Percentiles rank a stretch among this genome's conserved stretches.
These are phyloP conservation scores for Aspergillus ochraceoroseus DNA, from an alignment of 2,329 filamentous ascomycete genomes.

Conservation along the genomic window DNA sequence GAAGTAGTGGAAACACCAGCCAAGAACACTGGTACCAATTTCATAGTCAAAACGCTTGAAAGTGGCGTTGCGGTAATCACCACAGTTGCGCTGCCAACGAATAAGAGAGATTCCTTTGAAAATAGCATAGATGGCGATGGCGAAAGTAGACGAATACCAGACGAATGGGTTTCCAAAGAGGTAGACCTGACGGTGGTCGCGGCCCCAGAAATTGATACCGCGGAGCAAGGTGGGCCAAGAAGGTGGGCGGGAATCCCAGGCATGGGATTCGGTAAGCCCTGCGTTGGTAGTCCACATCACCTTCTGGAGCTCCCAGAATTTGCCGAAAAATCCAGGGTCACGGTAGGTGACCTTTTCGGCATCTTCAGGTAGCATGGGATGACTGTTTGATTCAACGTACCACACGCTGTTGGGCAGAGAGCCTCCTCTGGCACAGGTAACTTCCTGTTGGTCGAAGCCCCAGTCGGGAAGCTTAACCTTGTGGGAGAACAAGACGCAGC, in stretches of 20 bases:
- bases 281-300: slow-evolving; percentile 99
- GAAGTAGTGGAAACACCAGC: slow-evolving; percentile 98
- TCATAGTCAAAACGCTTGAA: slow-evolving; percentile 99
- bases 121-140: slow-evolving; percentile 68
- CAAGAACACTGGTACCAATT: slow-evolving; percentile 80
- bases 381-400: slow-evolving; percentile 90
- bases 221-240: slow-evolving; percentile 89
- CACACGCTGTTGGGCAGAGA: slow-evolving; percentile 94
- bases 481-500: slow-evolving; percentile 93
- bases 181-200: slow-evolving; percentile 89
- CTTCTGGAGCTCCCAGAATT: slow-evolving; percentile 94
- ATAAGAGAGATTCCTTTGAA: slow-evolving; percentile 87
- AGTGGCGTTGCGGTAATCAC: slow-evolving; percentile 72
- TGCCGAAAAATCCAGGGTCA: slow-evolving; percentile 90
- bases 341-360: slow-evolving; percentile 95
- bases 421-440: slow-evolving; percentile 89
- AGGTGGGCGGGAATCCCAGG: slow-evolving; percentile 91
- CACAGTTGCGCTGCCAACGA: slow-evolving; percentile 89
- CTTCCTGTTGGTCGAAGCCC: slow-evolving; percentile 97
- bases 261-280: slow-evolving; percentile 90
- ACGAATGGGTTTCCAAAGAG: slow-evolving; percentile 90
- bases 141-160: slow-evolving; percentile 83
- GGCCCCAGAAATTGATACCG: slow-evolving; percentile 99
- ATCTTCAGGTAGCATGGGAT: slow-evolving; percentile 66
- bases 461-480: slow-evolving; percentile 98